Percentiles rank a stretch among this genome's conserved stretches.
Evolutionary conservation across 208 protist genomes (phyloP).

Genomic region (Acanthamoeba quina): DNA sequence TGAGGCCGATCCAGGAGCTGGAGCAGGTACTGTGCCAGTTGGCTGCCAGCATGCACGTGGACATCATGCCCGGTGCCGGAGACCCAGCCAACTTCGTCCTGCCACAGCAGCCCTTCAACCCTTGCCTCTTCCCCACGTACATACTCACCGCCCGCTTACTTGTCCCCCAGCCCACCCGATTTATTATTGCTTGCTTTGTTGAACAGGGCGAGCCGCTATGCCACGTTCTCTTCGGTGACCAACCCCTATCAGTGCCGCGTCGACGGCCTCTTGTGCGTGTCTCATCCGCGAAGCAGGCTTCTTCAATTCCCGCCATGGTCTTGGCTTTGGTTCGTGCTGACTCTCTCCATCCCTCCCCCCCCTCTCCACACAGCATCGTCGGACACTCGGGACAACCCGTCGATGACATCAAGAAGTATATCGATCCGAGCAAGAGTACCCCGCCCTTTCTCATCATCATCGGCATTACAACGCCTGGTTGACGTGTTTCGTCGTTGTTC

Average conservation of each 20-base stretch:
- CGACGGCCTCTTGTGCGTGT: slow-evolving; percentile 74
- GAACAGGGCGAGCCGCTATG: slow-evolving; percentile 50
- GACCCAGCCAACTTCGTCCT: slow-evolving; percentile 81
- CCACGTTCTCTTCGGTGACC: slow-evolving; percentile 71
- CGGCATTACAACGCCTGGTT: neutral
- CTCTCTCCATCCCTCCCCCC: neutral
- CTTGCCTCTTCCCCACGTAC: slow-evolving; percentile 78
- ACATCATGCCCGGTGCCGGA: slow-evolving; percentile 81
- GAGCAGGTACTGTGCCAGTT: slow-evolving; percentile 72
- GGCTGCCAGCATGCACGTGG: slow-evolving; percentile 71
- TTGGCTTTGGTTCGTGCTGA: neutral
- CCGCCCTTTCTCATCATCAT: neutral
- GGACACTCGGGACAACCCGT: slow-evolving; percentile 84
- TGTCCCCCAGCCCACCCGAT: too few relatives aligned
- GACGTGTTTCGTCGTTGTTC: neutral
- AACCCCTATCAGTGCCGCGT: slow-evolving; percentile 83
- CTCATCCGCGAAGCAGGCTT: neutral
- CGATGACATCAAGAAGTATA: slow-evolving; percentile 80
- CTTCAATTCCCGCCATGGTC: neutral
- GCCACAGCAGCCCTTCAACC: slow-evolving; percentile 84
- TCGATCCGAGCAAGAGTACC: neutral
- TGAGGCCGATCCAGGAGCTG: slow-evolving; percentile 76
- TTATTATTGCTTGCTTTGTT: neutral
- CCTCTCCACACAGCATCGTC: slow-evolving; percentile 67
- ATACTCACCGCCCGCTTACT: neutral